phyloP scores from a whole-genome alignment of 768 basidiomycete species.

The Naganishia vaughanmartiniae region DNA sequence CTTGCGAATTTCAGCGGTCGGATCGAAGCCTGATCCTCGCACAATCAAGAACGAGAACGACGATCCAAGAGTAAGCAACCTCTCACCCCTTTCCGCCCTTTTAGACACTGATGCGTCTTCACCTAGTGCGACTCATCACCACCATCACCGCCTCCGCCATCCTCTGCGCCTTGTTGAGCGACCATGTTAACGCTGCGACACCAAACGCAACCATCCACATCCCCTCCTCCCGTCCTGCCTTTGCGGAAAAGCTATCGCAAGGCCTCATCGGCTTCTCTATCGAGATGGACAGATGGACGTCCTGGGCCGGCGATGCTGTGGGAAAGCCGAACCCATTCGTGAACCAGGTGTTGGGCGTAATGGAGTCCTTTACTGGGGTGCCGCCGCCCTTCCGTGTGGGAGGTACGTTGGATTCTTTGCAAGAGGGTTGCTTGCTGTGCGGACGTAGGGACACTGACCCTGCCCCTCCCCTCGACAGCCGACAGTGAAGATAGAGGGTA shows the following conservation, averaged over 20 bases:
- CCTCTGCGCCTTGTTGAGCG: not conserved
- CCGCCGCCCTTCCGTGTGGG: constrained; percentile 32
- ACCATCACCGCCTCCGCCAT: not conserved
- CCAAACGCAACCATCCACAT: constrained; percentile 19
- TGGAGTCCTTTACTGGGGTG: constrained; percentile 21
- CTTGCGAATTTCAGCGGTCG: not conserved
- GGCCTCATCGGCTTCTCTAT: constrained; percentile 33
- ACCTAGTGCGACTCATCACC: not conserved
- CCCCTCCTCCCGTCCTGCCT: constrained; percentile 18
- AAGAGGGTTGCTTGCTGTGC: not conserved
- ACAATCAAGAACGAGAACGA: not conserved
- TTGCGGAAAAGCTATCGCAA: constrained; percentile 26
- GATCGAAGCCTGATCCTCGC: not conserved
- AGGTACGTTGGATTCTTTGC: constrained; percentile 24
- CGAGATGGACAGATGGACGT: constrained; percentile 36
- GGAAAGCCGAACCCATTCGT: constrained; percentile 33
- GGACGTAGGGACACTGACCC: not conserved
- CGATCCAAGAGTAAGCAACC: not conserved
- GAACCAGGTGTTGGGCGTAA: constrained; percentile 28
- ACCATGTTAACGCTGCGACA: not conserved
- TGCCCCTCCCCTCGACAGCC: not conserved
- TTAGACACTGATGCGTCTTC: not conserved
- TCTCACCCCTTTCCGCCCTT: not conserved
- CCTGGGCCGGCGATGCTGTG: constrained; percentile 32
- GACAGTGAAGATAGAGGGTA: constrained; percentile 30